Percentiles rank a stretch among this genome's conserved stretches.
Evolutionary conservation across 2,329 filamentous ascomycete genomes (phyloP).

Genomic region (Zymoseptoria tritici): DNA sequence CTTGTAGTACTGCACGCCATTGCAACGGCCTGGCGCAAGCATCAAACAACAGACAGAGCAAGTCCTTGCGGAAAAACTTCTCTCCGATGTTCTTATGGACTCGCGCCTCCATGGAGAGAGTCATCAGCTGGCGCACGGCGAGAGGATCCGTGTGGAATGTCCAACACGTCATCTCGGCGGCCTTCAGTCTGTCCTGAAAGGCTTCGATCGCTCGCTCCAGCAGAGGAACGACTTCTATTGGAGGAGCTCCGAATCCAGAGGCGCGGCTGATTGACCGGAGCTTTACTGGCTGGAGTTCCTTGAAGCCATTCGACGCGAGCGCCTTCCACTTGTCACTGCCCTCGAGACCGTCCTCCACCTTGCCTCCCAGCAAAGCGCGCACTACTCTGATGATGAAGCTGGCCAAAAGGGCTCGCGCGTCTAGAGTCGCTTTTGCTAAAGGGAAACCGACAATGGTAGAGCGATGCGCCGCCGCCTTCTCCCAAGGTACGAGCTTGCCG

Average conservation of each 20-base stretch:
- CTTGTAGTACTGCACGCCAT: not conserved
- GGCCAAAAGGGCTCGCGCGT: not conserved
- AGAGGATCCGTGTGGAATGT: not conserved
- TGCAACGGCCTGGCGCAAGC: not conserved
- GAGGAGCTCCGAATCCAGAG: not conserved
- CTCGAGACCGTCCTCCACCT: not conserved
- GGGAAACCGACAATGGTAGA: slow-evolving; percentile 10
- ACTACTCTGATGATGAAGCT: not conserved
- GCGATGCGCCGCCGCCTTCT: slow-evolving; percentile 6
- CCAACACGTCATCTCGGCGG: not conserved
- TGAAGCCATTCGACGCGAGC: not conserved
- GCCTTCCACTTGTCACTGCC: slow-evolving; percentile 1
- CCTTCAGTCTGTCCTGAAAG: not conserved
- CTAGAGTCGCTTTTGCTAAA: slow-evolving; percentile 4
- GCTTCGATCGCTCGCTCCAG: not conserved
- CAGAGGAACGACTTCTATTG: not conserved
- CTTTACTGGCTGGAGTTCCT: not conserved
- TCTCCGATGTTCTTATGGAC: not conserved
- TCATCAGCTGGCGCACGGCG: not conserved
- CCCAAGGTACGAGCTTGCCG: slow-evolving; percentile 9
- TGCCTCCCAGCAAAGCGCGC: not conserved
- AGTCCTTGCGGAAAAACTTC: not conserved
- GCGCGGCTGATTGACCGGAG: not conserved
- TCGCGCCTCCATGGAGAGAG: not conserved
- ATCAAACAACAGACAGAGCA: not conserved